phyloP scores from a whole-genome alignment of 1,284 basidiomycete species.

The Kalmanozyma brasiliensis region DNA sequence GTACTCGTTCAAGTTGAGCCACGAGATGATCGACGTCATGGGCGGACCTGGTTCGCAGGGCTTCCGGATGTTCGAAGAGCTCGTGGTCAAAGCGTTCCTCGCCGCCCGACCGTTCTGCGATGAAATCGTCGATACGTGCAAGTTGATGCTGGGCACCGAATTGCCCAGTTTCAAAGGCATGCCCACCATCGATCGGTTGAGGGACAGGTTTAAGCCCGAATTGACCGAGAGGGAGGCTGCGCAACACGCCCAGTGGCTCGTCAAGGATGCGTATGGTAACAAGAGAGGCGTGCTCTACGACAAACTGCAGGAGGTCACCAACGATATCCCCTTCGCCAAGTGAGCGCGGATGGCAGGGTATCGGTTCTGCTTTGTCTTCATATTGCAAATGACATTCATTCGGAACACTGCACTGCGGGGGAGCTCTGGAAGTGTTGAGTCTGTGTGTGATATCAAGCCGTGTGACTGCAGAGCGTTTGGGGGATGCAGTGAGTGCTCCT shows the following conservation, averaged over 20 bases:
- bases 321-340: conserved; percentile 57
- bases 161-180: conserved; percentile 97
- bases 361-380: too few relatives aligned
- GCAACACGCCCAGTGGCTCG: conserved; percentile 83
- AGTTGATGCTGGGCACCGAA: conserved; percentile 93
- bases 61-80: conserved; percentile 89
- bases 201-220: conserved; percentile 85
- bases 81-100: conserved; percentile 95
- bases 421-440: too few relatives aligned
- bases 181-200: conserved; percentile 79
- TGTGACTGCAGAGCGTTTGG: too few relatives aligned
- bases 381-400: too few relatives aligned
- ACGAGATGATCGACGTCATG: conserved; percentile 98
- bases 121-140: conserved; percentile 86
- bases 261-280: conserved; percentile 94
- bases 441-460: too few relatives aligned
- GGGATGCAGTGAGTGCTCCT: too few relatives aligned
- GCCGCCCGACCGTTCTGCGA: conserved; percentile 90
- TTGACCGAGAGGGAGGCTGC: conserved; percentile 90
- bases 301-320: conserved; percentile 70
- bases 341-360: too few relatives aligned
- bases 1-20: conserved; percentile 93
- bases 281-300: conserved; percentile 90
- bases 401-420: too few relatives aligned
- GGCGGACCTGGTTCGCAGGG: conserved; percentile 92